These are phyloP conservation scores for Penicillium soppii DNA, from an alignment of 495 filamentous ascomycete genomes.

Conservation along the genomic window DNA sequence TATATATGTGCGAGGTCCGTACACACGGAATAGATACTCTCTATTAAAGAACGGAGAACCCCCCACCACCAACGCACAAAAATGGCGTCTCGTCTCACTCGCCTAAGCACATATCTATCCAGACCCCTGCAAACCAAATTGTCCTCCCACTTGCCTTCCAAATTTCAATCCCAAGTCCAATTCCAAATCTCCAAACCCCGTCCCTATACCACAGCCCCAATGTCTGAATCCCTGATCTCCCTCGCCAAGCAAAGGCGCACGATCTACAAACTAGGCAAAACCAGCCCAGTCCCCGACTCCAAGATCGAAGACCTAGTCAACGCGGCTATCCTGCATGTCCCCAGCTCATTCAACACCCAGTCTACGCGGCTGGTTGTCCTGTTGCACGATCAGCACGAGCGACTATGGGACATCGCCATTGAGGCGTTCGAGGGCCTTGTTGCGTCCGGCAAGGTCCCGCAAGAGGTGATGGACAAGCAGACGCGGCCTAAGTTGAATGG, in stretches of 20 bases:
- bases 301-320: conserved; percentile 51
- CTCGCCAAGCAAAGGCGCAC: conserved; percentile 46
- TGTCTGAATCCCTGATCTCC: conserved; percentile 34
- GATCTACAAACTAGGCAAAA: conserved; percentile 47
- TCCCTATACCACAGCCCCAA: conserved; percentile 16
- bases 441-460: conserved; percentile 29
- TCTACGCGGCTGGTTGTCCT: conserved; percentile 50
- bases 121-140: no score
- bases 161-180: background rate
- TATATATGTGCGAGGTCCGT: no score
- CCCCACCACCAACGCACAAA: background rate
- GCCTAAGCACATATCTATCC: background rate
- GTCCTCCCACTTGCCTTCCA: background rate
- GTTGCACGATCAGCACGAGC: conserved; percentile 47
- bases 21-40: no score
- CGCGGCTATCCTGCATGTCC: conserved; percentile 44
- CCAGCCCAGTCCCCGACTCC: conserved; percentile 45
- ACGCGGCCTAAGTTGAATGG: conserved; percentile 44
- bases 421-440: conserved; percentile 40
- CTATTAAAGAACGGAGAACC: no score
- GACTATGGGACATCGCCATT: conserved; percentile 49
- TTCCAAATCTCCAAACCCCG: background rate
- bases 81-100: background rate
- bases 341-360: conserved; percentile 57
- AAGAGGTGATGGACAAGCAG: conserved; percentile 45